Percentiles rank a stretch among this genome's conserved stretches.
phyloP scores from a whole-genome alignment of 2,329 filamentous ascomycete species.

The Onygena corvina region DNA sequence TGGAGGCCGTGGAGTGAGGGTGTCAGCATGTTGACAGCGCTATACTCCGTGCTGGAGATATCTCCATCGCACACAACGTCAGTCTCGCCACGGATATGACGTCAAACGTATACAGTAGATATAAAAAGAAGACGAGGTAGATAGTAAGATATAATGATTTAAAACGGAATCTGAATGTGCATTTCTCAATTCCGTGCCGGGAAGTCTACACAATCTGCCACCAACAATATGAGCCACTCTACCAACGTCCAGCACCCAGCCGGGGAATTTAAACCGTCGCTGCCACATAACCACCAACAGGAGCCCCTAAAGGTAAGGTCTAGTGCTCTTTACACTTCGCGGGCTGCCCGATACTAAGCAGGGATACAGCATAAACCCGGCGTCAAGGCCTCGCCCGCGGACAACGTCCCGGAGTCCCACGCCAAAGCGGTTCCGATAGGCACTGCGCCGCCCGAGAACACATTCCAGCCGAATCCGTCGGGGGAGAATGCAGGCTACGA shows the following conservation, averaged over 20 bases:
- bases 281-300: not conserved
- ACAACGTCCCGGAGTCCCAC: conserved; percentile 53
- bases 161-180: too few species aligned
- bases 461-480: conserved; percentile 36
- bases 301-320: not conserved
- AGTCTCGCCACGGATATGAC: not conserved
- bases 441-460: conserved; percentile 45
- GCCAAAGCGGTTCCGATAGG: conserved; percentile 50
- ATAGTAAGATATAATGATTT: not conserved
- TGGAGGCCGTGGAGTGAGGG: too few species aligned
- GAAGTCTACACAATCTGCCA: not conserved
- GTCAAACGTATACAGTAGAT: not conserved
- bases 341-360: not conserved
- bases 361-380: conserved; percentile 50
- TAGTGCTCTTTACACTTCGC: not conserved
- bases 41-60: not conserved
- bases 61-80: not conserved
- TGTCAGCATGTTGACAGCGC: too few species aligned
- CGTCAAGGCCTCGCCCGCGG: conserved; percentile 41
- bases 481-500: conserved; percentile 19
- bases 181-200: not conserved
- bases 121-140: not conserved
- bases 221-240: not conserved
- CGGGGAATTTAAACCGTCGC: conserved; percentile 2
- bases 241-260: not conserved